Conservation (phyloP, 352 stramenopile species). For the Pythium graminicola region DNA sequence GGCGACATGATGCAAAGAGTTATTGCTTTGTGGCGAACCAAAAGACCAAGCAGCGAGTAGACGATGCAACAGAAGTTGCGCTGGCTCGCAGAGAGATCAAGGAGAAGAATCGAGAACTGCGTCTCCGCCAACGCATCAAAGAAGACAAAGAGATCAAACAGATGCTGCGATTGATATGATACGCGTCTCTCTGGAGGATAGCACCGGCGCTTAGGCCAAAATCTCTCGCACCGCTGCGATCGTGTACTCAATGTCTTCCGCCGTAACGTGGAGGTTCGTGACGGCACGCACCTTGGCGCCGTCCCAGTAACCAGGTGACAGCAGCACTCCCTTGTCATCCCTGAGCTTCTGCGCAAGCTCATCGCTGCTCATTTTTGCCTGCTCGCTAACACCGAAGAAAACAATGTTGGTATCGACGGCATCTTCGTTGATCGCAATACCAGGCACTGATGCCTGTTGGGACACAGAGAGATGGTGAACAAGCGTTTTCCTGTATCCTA, state of each 20-base stretch:
- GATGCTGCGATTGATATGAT: slow-evolving; percentile 50
- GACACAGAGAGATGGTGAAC: neutral
- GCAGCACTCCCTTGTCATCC: slow-evolving; percentile 58
- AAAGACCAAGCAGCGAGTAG: slow-evolving; percentile 26
- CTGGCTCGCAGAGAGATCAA: slow-evolving; percentile 7
- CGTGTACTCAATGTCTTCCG: slow-evolving; percentile 55
- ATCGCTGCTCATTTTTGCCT: slow-evolving; percentile 54
- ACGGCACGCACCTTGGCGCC: slow-evolving; percentile 57
- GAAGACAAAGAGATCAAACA: slow-evolving; percentile 70
- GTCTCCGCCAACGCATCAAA: slow-evolving; percentile 34
- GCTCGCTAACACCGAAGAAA: slow-evolving; percentile 54
- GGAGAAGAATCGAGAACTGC: slow-evolving; percentile 17
- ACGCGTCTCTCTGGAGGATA: slow-evolving; percentile 2
- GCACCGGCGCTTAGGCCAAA: slow-evolving; percentile 28
- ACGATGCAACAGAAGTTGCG: slow-evolving; percentile 19
- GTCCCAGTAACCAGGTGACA: slow-evolving; percentile 56
- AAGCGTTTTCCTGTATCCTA: neutral
- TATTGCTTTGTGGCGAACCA: slow-evolving; percentile 65
- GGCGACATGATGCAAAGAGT: slow-evolving; percentile 57
- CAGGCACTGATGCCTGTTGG: slow-evolving; percentile 40
- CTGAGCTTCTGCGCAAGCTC: slow-evolving; percentile 53
- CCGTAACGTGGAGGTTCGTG: slow-evolving; percentile 69
- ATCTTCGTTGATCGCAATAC: slow-evolving; percentile 50
- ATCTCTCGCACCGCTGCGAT: slow-evolving; percentile 50
- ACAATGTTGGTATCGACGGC: slow-evolving; percentile 89